A percentile compares a stretch with the other conserved stretches of the same genome.
These are phyloP conservation scores for Aspergillus amoenus DNA, from an alignment of 2,329 filamentous ascomycete genomes.

Conservation along the genomic window DNA sequence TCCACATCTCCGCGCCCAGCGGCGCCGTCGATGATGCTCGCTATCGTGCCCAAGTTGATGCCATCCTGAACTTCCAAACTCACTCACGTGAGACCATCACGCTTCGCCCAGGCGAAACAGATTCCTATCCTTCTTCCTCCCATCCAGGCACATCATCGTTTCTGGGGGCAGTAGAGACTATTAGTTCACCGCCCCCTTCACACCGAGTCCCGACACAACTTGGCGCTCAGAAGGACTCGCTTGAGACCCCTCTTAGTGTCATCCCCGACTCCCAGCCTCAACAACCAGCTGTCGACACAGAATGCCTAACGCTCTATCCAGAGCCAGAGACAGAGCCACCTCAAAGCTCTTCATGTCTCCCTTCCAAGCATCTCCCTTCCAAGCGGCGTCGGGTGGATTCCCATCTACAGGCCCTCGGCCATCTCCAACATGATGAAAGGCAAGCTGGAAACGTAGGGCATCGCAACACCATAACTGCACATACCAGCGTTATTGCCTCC, in stretches of 20 bases:
- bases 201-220: not conserved
- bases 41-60: conserved; percentile 39
- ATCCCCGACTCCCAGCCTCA: conserved; percentile 42
- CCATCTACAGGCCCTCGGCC: not conserved
- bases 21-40: conserved; percentile 36
- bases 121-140: not conserved
- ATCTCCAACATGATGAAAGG: not conserved
- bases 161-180: not conserved
- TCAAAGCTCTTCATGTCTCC: not conserved
- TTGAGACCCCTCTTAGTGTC: conserved; percentile 37
- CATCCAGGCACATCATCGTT: not conserved
- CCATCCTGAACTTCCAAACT: conserved; percentile 36
- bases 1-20: conserved; percentile 43
- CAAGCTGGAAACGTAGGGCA: not conserved
- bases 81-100: conserved; percentile 26
- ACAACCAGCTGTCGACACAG: conserved; percentile 1
- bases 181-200: not conserved
- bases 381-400: conserved; percentile 18
- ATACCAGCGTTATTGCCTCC: not conserved
- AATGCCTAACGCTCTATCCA: not conserved
- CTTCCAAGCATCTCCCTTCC: conserved; percentile 8
- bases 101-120: not conserved
- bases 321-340: not conserved
- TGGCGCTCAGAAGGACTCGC: conserved; percentile 21
- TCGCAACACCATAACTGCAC: not conserved